phyloP scores from a whole-genome alignment of 805 yeast genomes.

The Candida piceae region DNA sequence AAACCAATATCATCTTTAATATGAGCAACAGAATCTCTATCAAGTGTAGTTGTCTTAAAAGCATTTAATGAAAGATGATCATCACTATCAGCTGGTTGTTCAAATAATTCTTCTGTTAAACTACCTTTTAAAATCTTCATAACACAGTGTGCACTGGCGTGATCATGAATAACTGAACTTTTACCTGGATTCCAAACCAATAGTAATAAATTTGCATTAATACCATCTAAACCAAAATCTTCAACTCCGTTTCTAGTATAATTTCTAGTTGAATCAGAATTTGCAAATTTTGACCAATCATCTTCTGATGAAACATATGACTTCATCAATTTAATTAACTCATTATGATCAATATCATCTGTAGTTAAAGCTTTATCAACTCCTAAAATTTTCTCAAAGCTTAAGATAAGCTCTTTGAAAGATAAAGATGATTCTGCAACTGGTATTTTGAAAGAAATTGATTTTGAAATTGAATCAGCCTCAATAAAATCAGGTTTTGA shows the following conservation, averaged over 20 bases:
- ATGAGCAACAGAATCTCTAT: conserved; percentile 51
- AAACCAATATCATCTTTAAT: conserved; percentile 63
- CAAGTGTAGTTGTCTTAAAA: conserved; percentile 23
- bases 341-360: conserved; percentile 48
- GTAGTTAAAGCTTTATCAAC: conserved; percentile 26
- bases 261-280: conserved; percentile 42
- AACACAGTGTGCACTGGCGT: conserved; percentile 71
- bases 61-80: conserved; percentile 16
- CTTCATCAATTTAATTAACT: conserved; percentile 42
- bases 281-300: conserved; percentile 60
- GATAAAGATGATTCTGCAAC: too few relatives aligned
- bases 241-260: conserved; percentile 72
- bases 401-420: conserved; percentile 30
- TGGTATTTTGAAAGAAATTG: too few relatives aligned
- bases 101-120: conserved; percentile 53
- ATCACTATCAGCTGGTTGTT: conserved; percentile 34
- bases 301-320: conserved; percentile 40
- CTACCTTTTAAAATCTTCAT: conserved; percentile 63
- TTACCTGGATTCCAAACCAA: conserved; percentile 69
- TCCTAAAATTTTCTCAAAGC: conserved; percentile 30
- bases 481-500: not conserved
- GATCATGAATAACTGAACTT: conserved; percentile 66
- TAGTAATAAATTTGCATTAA: conserved; percentile 60
- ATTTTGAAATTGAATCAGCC: too few relatives aligned
- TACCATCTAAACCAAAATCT: conserved; percentile 66